Evolutionary conservation across 1,139 yeast genomes (phyloP).

Genomic region (Blastobotrys apis): DNA sequence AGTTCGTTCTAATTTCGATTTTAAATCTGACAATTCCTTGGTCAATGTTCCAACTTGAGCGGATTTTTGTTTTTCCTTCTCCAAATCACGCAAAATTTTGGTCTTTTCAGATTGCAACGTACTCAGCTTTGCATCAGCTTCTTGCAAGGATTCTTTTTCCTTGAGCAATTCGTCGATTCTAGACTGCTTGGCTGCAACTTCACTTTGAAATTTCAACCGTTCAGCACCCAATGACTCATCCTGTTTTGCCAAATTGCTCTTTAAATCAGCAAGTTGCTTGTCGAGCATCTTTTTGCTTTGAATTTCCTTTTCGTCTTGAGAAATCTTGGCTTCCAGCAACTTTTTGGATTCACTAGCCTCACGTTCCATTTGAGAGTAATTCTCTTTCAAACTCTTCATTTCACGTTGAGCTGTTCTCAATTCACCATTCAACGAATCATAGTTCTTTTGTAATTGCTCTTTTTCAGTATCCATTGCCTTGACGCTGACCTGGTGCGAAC

Average conservation of each 20-base stretch:
- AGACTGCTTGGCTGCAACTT: conserved; percentile 27
- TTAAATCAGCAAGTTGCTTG: conserved; percentile 25
- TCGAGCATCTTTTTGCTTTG: conserved; percentile 26
- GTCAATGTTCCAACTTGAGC: conserved; percentile 21
- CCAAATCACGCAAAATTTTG: conserved; percentile 24
- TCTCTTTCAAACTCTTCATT: conserved; percentile 26
- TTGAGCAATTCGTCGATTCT: conserved; percentile 24
- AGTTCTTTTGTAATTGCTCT: conserved; percentile 20
- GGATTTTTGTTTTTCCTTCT: conserved; percentile 23
- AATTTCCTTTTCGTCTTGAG: conserved; percentile 25
- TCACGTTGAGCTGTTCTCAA: conserved; percentile 25
- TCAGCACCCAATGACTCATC: conserved; percentile 27
- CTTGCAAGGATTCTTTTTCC: conserved; percentile 22
- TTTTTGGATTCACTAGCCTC: conserved; percentile 28
- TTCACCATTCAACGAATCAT: conserved; percentile 19
- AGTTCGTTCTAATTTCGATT: conserved; percentile 38
- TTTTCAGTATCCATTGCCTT: conserved; percentile 22
- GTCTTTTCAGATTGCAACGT: conserved; percentile 22
- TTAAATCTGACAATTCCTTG: conserved; percentile 36
- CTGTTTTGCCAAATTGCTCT: conserved; percentile 26
- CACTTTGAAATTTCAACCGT: conserved; percentile 23
- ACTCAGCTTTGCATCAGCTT: conserved; percentile 17
- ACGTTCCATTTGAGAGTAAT: conserved; percentile 29
- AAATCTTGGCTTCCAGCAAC: conserved; percentile 30
- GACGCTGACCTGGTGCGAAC: conserved; percentile 26